Evolutionary conservation across 2,329 filamentous ascomycete species (phyloP).

Genomic region (Verticillium albo-atrum): DNA sequence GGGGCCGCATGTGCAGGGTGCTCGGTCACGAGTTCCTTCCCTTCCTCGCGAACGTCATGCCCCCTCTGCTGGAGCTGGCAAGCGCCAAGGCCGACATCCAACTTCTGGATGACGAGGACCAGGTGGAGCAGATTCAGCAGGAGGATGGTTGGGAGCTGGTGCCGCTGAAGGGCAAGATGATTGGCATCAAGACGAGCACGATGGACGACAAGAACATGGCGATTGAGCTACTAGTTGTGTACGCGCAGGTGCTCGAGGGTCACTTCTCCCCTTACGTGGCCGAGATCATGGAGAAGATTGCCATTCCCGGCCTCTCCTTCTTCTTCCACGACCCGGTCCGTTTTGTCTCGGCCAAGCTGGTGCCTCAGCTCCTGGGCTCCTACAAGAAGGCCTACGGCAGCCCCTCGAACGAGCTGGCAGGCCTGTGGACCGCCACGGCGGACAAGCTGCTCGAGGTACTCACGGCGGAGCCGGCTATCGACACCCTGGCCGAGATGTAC

Average conservation of each 20-base stretch:
- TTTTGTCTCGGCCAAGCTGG: slow-evolving; percentile 89
- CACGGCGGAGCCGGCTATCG: slow-evolving; percentile 88
- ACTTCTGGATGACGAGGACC: slow-evolving; percentile 89
- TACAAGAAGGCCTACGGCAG: slow-evolving; percentile 89
- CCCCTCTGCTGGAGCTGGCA: slow-evolving; percentile 83
- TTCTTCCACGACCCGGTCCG: slow-evolving; percentile 99
- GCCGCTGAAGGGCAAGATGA: slow-evolving; percentile 94
- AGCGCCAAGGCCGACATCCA: slow-evolving; percentile 97
- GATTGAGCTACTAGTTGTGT: slow-evolving; percentile 97
- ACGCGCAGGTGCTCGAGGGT: slow-evolving; percentile 90
- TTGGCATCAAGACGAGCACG: slow-evolving; percentile 94
- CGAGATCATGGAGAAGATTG: slow-evolving; percentile 95
- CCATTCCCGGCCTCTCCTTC: slow-evolving; percentile 87
- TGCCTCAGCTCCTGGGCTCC: slow-evolving; percentile 87
- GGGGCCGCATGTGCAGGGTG: slow-evolving; percentile 97
- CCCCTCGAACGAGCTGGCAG: slow-evolving; percentile 72
- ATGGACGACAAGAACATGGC: slow-evolving; percentile 99
- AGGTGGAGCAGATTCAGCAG: slow-evolving; percentile 86
- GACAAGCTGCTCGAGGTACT: slow-evolving; percentile 92
- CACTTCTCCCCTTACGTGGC: slow-evolving; percentile 88
- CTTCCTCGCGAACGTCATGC: slow-evolving; percentile 90
- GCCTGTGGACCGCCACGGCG: slow-evolving; percentile 79
- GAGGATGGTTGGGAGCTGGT: slow-evolving; percentile 98
- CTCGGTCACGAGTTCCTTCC: slow-evolving; percentile 86
- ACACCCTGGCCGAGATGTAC: slow-evolving; percentile 97